Base-by-base conservation (phyloP, 257 asterid species). In the Ophiorrhiza pumila region DNA sequence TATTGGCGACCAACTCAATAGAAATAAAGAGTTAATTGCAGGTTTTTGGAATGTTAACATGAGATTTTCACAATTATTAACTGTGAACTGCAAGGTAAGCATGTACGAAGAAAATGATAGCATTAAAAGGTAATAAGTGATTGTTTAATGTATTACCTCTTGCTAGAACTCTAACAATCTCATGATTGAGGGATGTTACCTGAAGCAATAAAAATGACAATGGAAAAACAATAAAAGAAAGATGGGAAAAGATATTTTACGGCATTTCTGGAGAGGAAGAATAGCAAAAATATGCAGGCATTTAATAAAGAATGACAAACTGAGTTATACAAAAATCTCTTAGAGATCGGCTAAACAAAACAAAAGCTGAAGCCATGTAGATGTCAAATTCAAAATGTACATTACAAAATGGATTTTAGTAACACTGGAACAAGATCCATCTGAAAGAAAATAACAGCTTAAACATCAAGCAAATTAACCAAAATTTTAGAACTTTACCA, bases 121-220 rank as follows among this genome's bases (percentile, higher is more conserved):
- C 25, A 22, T 32, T 46, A 66, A 22, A 42, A 41, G 25, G 49
- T 61, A n/a, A 65, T 32, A 23, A 39, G 22, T 66, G 34, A 52
- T 35, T 23, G 76, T 57, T 60, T n/a, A 37, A 46, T 39, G 61
- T 57, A 22, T 55, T 80, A 94, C 98, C 97, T 87, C 87, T 94
- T 65, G 97, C 98, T 68, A 91, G 97, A 46, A 91, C 91, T 83
- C 96, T 84, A 76, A 93, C 97, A 60, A 93, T 87, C 85, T 91
- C 96, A 78, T 85, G 96, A 83, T 91, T 93, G 75, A 93, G 97
- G 64, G 91, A 84, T 29, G 96, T 91, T 71, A 94, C 99, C 99
- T 94, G 90, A 71, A 82, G 77, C 25, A 43, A 74, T 59, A 49
- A 77, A 77, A 18, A 66, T 12, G 68, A 46, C 29, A 57, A 41